These are phyloP conservation scores for Fusarium setosum DNA, from an alignment of 2,329 filamentous ascomycete genomes.

Conservation along the genomic window DNA sequence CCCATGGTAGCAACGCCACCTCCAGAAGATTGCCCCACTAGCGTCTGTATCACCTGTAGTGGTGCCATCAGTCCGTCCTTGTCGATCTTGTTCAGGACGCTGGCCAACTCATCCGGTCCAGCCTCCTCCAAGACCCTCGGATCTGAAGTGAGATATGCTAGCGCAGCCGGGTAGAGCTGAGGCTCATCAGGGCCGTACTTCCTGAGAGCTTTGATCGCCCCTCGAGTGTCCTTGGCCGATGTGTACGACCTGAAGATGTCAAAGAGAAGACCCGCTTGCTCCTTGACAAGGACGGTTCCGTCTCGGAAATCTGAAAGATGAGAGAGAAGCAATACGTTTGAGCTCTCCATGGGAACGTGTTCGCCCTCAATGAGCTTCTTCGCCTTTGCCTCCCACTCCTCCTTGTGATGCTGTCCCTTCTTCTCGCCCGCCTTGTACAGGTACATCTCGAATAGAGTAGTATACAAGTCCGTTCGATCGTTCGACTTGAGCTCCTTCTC, in stretches of 20 bases:
- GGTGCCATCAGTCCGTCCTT: constrained; percentile 93
- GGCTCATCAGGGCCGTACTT: constrained; percentile 95
- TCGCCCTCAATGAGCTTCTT: constrained; percentile 87
- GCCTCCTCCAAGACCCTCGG: constrained; percentile 85
- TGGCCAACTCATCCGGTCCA: constrained; percentile 82
- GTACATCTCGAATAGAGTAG: constrained; percentile 98
- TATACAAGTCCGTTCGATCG: constrained; percentile 89
- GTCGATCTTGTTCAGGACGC: constrained; percentile 87
- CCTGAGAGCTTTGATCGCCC: constrained; percentile 87
- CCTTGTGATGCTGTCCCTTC: constrained; percentile 72
- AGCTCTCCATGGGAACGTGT: constrained; percentile 89
- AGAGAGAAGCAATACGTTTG: constrained; percentile 91
- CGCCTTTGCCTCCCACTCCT: constrained; percentile 90
- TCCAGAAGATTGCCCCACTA: constrained; percentile 69
- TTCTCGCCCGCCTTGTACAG: constrained; percentile 86
- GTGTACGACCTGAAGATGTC: constrained; percentile 99
- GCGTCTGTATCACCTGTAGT: constrained; percentile 93
- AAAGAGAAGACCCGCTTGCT: constrained; percentile 90
- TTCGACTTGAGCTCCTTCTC: constrained; percentile 76
- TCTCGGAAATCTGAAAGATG: constrained; percentile 91
- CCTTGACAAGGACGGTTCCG: constrained; percentile 91
- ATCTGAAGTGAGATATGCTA: constrained; percentile 93
- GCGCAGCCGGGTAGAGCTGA: constrained; percentile 89
- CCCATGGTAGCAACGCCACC: constrained; percentile 90
- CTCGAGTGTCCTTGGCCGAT: constrained; percentile 88